A percentile compares a stretch with the other conserved stretches of the same genome.
phyloP scores from a whole-genome alignment of 176 grass and related monocot species.

The Elaeis guineensis region DNA sequence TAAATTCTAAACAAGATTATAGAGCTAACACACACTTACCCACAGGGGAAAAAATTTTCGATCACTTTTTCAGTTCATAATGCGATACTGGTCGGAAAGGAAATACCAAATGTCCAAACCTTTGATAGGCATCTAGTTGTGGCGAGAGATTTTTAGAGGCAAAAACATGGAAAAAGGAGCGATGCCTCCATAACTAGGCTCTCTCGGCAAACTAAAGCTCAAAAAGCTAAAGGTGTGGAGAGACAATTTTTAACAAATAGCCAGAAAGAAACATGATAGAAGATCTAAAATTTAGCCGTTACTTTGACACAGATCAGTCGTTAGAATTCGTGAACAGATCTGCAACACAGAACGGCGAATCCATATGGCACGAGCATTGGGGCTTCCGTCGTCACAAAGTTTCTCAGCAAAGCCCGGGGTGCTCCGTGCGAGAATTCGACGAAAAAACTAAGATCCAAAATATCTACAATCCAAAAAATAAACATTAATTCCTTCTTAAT shows the following conservation, averaged over 20 bases:
- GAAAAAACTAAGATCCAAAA: too few species aligned
- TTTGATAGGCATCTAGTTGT: too few species aligned
- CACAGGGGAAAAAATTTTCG: too few species aligned
- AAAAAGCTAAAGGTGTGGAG: conserved; percentile 2
- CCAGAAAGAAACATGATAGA: not conserved
- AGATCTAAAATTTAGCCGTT: conserved; percentile 27
- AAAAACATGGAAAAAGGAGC: not conserved
- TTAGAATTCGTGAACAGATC: conserved; percentile 11
- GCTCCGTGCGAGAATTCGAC: not conserved
- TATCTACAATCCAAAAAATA: too few species aligned
- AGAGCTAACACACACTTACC: too few species aligned
- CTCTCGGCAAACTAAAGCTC: not conserved
- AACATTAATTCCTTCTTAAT: too few species aligned
- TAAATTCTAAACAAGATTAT: too few species aligned
- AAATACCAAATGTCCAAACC: too few species aligned
- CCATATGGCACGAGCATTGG: conserved; percentile 56
- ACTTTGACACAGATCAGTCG: conserved; percentile 60
- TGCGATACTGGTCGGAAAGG: too few species aligned
- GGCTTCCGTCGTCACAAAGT: conserved; percentile 43
- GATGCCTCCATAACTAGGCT: too few species aligned
- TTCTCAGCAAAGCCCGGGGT: conserved; percentile 53
- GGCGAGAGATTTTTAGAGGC: conserved; percentile 4
- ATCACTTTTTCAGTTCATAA: too few species aligned
- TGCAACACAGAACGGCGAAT: conserved; percentile 69
- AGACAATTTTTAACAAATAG: rapidly evolving